Evolutionary conservation across 2,329 filamentous ascomycete genomes (phyloP), one percentile per base, ranked within the genome.

Genomic region (Fusarium drepaniforme): DNA sequence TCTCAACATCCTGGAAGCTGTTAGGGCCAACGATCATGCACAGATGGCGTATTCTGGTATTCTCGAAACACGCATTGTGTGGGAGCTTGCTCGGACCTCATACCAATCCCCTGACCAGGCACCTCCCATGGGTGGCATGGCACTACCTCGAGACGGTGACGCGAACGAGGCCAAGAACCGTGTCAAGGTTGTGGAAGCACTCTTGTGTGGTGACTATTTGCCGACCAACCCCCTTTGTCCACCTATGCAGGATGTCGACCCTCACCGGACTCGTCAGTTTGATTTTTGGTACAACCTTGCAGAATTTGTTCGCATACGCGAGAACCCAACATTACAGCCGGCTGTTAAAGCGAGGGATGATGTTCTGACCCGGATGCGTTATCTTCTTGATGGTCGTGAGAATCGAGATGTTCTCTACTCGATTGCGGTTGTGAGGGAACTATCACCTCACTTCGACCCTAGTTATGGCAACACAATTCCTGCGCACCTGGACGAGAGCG

Each of bases 321-420:
- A 93, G 69, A 88, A 91, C 42, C 85, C 88, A 58, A 84, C 84
- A 37, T 85, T 88, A 8, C 80, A 79, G 3, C 68, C 74, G 33
- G 74, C 80, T 79, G 68, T 85, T 84, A 68, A 90, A 88, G 76
- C 86, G 64, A 90, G 94, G 40, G 92, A 95, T 64, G 88, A 91
- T 30, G 89, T 90, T 2, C 85, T 98, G 35, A 83, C 83, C 6
- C 88, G 88, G 62, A 90, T 95, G 82, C 91, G 94, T 37, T 88
- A 88, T 66, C 87, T 96, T 25, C 88, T 98, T 15, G 93, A 95
- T 76, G 93, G 93, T 58, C 90, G 93, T 28, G 96, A 98, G 84
- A 97, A 96, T 79, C 91, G 96, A 64, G 95, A 98, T 81, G 93
- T 98, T 21, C 90, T 98, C 67, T 98, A 98, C 83, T 97, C 94